Percentiles rank a stretch among this genome's conserved stretches.
phyloP scores from a whole-genome alignment of 345 rosid genomes.

The Carallia brachiata region DNA sequence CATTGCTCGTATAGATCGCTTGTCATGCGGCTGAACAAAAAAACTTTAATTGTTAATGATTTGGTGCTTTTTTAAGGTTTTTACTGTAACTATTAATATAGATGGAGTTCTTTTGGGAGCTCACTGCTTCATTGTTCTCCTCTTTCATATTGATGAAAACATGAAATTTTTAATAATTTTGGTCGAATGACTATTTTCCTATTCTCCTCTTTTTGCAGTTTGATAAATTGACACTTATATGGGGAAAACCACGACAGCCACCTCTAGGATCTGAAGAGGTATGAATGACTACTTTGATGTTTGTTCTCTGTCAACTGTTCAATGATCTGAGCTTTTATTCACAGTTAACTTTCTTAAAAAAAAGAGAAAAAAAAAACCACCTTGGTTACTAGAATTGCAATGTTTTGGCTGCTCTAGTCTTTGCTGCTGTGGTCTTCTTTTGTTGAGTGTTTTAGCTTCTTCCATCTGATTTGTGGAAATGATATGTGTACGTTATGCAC shows the following conservation, averaged over 20 bases:
- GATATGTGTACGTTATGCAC: no score
- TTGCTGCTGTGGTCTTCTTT: background rate
- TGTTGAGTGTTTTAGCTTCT: background rate
- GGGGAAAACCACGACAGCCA: constrained; percentile 92
- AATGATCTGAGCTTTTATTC: background rate
- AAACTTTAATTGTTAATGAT: background rate
- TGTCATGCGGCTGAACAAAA: background rate
- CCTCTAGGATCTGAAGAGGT: constrained; percentile 78
- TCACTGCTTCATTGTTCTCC: background rate
- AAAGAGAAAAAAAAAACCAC: background rate
- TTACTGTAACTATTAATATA: no score
- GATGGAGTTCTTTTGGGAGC: no score
- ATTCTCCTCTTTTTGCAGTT: constrained; percentile 49
- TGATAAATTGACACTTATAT: constrained; percentile 67
- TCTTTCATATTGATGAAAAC: background rate
- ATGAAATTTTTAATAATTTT: background rate
- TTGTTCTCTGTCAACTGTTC: background rate
- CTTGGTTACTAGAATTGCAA: background rate
- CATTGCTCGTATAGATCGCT: background rate
- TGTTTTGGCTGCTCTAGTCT: background rate
- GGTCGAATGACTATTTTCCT: background rate
- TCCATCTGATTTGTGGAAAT: no score
- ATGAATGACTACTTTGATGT: constrained; percentile 14
- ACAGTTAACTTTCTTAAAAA: background rate
- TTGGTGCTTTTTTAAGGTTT: no score